Base-by-base conservation (phyloP, 805 yeast species). In the Saccharomycopsis olivae region DNA sequence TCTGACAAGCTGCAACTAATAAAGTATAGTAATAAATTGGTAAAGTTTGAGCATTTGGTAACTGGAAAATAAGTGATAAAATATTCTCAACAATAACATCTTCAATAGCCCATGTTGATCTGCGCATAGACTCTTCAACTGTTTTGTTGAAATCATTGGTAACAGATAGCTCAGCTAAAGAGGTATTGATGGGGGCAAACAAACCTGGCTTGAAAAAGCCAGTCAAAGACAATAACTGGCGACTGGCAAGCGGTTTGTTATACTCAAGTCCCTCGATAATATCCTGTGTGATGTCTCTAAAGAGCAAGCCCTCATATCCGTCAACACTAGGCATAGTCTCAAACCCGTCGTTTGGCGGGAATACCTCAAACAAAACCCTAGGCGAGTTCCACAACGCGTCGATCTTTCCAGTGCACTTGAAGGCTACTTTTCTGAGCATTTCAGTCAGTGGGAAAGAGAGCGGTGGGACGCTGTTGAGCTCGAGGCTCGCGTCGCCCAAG, bases 71-170 rank as follows among this genome's bases (percentile, higher is more conserved):
- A 61, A 84, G 71, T 19, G 85, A 73, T 46, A 89, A 65, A 31
- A 88, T 75, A 33, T 83, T 74, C 55, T 92, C 96, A 27, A 88
- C 71, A 0, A 89, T 84, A 30, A 88, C 66, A 55, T 88, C 96
- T 59, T 92, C 98, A 44, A 87, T 72, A 56, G 92, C 92, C 82
- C 84, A 86, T 0, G 95, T 86, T 1, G 94, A 73, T 15, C 43
- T 49, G 39, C 46, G 27, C 14, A 9, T 14, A 11, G 13, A 5
- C 15, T 18, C 25, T 2, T 51, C 52, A 17, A 36, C 38, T 15
- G 58, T 55, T 15, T 61, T 57, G 46, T 64, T 61, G 35, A 68
- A 66, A 36, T 57, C 57, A 24, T 61, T 59, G 13, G 64, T 59
- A 18, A 60, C 63, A 34, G 62, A 60, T 38, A 89, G 62, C 45